Percentiles rank a stretch among this genome's conserved stretches.
phyloP scores from a whole-genome alignment of 2,329 filamentous ascomycete species.

The Delphinella strobiligena region DNA sequence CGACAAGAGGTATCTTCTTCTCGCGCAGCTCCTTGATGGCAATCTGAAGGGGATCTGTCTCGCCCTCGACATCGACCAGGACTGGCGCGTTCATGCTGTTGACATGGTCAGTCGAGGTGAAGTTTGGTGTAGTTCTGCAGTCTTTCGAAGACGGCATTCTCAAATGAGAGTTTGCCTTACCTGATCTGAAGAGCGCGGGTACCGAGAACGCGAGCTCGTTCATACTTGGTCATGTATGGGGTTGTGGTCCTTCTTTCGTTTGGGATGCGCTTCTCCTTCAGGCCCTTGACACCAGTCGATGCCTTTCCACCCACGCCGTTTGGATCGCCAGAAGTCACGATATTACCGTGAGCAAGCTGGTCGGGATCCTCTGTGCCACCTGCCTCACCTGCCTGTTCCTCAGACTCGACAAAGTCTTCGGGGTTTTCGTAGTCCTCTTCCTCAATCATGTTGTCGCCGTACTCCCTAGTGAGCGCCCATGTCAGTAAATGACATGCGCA shows the following conservation, averaged over 20 bases:
- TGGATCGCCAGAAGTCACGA: constrained; percentile 39
- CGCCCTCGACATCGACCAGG: constrained; percentile 89
- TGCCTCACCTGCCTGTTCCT: constrained; percentile 26
- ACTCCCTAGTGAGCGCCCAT: constrained; percentile 14
- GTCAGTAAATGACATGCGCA: constrained; percentile 1
- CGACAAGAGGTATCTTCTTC: constrained; percentile 96
- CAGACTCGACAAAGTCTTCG: constrained; percentile 45
- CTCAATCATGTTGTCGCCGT: constrained; percentile 25
- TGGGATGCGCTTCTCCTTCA: constrained; percentile 74
- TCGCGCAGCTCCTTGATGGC: constrained; percentile 94
- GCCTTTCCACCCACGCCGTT: constrained; percentile 32
- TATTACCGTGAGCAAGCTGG: constrained; percentile 25
- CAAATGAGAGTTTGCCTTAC: constrained; percentile 48
- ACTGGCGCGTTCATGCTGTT: constrained; percentile 92
- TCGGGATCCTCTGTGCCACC: constrained; percentile 17
- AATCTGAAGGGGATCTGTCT: constrained; percentile 95
- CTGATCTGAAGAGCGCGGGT: constrained; percentile 93
- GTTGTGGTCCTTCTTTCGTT: constrained; percentile 83
- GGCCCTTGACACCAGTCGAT: constrained; percentile 44
- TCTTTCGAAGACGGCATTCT: too few species aligned
- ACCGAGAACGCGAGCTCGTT: constrained; percentile 82
- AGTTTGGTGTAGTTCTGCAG: too few species aligned
- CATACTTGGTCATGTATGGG: constrained; percentile 99
- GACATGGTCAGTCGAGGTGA: neutral
- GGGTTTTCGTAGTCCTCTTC: constrained; percentile 27